Base-by-base conservation (phyloP, 139 green algal genomes). In the Zygnema circumcarinatum region DNA sequence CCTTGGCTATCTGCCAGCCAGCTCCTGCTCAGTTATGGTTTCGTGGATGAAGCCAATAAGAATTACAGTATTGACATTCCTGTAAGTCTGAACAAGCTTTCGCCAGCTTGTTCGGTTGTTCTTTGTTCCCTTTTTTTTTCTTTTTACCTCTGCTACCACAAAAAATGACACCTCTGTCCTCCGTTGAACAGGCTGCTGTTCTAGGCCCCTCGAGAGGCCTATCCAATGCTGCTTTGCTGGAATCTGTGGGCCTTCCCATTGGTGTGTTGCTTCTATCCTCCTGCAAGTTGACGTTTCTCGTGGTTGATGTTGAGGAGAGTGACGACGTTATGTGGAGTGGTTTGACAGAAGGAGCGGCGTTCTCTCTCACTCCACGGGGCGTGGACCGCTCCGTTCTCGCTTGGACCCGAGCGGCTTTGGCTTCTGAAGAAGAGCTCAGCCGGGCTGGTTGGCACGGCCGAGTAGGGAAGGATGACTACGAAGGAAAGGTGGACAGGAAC, bases 11-110 rank as follows among this genome's bases (percentile, higher is more conserved):
- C 25, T 38, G 35, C 85, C 2, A 32, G 52, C 22, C 53, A 86
- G 16, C 54, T 90, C 31, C 84, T 86, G 35, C 25, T 90, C 35
- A 73, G 84, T 75, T 79, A 90, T 83, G 85, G 76, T 7, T 90
- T 90, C 20, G 85, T 89, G 35, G 84, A 89, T 33, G 36, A 62
- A 1, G 39, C 69, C 7, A 78, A 78, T 16, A 41, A 16, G 11
- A 78, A 52, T 16, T 3, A 20, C 69, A 52, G 35, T 41, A 78
- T 78, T 78, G 11, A 78, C 7, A 39, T 78, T 22, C 69, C 69
- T 39, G 69, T 78, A 16, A 39, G 69, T 41, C 35, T 16, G 7
- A 78, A 20, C 7, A 52, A 39, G 39, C 38, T 33, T 76, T 54
- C 31, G 39, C 20, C 1, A 84, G 29, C 33, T 36, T 36, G 25